Conservation (phyloP, 345 rosid genomes). For the Pseudoturritis turrita region DNA sequence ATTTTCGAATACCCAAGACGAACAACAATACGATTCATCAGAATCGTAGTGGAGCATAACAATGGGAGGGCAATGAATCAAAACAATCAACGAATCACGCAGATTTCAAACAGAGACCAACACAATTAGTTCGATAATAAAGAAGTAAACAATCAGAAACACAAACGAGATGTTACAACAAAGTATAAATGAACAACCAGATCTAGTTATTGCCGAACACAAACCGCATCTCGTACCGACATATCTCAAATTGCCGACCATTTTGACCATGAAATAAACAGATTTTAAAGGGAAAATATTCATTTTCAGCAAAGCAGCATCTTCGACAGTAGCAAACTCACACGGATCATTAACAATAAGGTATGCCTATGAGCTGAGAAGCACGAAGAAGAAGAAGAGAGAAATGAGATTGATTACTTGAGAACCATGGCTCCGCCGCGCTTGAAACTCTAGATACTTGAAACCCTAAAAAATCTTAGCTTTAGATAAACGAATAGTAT, state of each 20-base stretch:
- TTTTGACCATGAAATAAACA: neutral
- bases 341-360: neutral
- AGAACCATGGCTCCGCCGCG: constrained; percentile 45
- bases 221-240: neutral
- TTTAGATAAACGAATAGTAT: neutral
- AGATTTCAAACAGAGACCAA: neutral
- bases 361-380: neutral
- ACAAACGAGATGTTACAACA: neutral
- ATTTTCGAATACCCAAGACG: neutral
- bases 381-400: neutral
- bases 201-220: neutral
- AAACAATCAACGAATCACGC: neutral
- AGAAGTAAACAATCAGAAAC: neutral
- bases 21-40: neutral
- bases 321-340: neutral
- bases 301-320: neutral
- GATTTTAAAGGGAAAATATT: neutral
- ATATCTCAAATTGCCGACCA: neutral
- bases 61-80: neutral
- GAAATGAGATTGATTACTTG: constrained; percentile 31
- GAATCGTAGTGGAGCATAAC: neutral
- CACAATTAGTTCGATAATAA: neutral
- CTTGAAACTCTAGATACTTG: neutral
- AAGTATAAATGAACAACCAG: neutral
- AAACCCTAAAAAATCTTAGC: neutral